Evolutionary conservation across 805 yeast species (phyloP).

Genomic region (Candida manassasensis): DNA sequence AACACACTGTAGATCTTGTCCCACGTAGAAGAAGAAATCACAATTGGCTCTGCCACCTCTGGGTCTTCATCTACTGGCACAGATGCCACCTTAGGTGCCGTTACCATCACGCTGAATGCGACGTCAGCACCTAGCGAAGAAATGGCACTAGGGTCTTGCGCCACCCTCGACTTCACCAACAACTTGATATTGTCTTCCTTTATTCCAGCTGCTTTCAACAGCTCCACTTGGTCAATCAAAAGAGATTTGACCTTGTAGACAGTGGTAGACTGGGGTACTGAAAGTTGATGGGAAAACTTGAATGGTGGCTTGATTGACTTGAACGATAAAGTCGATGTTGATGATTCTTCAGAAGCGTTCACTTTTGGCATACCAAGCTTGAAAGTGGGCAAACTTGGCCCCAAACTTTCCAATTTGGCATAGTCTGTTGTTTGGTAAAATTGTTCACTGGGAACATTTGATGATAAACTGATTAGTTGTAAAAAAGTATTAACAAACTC

Average conservation of each 20-base stretch:
- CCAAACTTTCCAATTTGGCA: slow-evolving; percentile 26
- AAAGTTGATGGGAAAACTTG: slow-evolving; percentile 44
- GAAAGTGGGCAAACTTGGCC: slow-evolving; percentile 48
- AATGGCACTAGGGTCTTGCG: slow-evolving; percentile 43
- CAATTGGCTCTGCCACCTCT: slow-evolving; percentile 5
- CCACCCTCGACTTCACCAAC: slow-evolving; percentile 58
- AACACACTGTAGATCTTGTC: slow-evolving; percentile 33
- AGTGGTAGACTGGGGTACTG: slow-evolving; percentile 21
- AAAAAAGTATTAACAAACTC: slow-evolving; percentile 48
- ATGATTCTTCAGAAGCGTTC: slow-evolving; percentile 5
- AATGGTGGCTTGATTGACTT: slow-evolving; percentile 69
- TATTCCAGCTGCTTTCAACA: slow-evolving; percentile 23
- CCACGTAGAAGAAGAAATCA: slow-evolving; percentile 37
- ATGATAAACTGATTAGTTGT: slow-evolving; percentile 43
- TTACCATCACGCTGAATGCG: slow-evolving; percentile 42
- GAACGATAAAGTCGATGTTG: slow-evolving; percentile 30
- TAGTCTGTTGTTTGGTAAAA: slow-evolving; percentile 31
- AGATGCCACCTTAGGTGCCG: slow-evolving; percentile 13
- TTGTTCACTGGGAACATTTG: slow-evolving; percentile 28
- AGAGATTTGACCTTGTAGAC: slow-evolving; percentile 35
- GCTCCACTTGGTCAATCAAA: slow-evolving; percentile 26
- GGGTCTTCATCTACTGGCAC: slow-evolving; percentile 5
- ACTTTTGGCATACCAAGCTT: slow-evolving; percentile 28
- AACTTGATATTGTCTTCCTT: slow-evolving; percentile 43
- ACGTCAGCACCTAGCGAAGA: slow-evolving; percentile 27